Evolutionary conservation across 768 basidiomycete genomes (phyloP).

Genomic region (Pisolithus tinctorius): DNA sequence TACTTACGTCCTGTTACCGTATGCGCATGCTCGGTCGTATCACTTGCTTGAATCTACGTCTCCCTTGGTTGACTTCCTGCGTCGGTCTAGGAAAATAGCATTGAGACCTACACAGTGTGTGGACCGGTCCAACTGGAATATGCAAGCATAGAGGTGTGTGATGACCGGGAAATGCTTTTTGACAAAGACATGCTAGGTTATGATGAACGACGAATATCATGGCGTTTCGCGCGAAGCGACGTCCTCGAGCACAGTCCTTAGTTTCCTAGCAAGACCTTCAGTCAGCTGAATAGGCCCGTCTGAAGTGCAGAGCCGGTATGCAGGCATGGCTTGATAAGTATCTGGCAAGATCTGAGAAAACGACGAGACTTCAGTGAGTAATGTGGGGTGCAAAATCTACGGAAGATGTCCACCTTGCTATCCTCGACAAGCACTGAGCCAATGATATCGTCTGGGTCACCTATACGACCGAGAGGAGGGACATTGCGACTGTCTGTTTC

Average conservation of each 20-base stretch:
- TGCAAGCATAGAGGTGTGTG: background rate
- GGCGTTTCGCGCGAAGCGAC: slow-evolving; percentile 26
- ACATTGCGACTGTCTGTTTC: slow-evolving; percentile 62
- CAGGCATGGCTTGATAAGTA: slow-evolving; percentile 80
- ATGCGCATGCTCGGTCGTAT: slow-evolving; percentile 1
- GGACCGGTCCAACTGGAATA: too few relatives aligned
- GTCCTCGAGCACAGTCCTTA: slow-evolving; percentile 34
- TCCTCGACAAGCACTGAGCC: slow-evolving; percentile 67
- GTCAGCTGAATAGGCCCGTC: slow-evolving; percentile 69
- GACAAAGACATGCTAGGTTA: background rate
- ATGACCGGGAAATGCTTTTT: background rate
- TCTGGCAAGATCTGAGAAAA: slow-evolving; percentile 49
- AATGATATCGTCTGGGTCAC: slow-evolving; percentile 81
- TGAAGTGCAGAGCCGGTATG: slow-evolving; percentile 72
- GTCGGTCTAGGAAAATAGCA: background rate
- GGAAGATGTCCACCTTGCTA: slow-evolving; percentile 43
- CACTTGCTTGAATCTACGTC: slow-evolving; percentile 18
- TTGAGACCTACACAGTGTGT: background rate
- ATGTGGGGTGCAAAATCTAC: background rate
- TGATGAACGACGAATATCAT: slow-evolving; percentile 1
- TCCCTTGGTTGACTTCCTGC: slow-evolving; percentile 3
- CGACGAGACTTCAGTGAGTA: background rate
- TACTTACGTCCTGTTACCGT: background rate
- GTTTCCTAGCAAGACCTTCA: slow-evolving; percentile 50
- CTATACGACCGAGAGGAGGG: slow-evolving; percentile 68